Conservation (phyloP, 208 protist species). For the Acanthamoeba culbertsoni region DNA sequence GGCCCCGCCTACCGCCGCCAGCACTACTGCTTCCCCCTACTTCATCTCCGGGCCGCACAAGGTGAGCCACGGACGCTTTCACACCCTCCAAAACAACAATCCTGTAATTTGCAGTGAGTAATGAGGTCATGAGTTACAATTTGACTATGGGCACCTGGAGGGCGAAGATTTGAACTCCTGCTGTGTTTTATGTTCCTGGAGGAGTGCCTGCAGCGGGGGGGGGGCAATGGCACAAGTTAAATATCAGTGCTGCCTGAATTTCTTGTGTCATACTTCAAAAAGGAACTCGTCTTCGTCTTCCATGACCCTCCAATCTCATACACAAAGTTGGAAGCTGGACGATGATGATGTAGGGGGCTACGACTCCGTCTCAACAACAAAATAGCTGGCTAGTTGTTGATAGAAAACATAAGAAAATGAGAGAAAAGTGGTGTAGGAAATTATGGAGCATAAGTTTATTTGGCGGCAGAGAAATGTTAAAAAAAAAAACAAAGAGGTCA, state of each 20-base stretch:
- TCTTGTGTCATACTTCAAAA: not conserved
- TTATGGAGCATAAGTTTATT: too few species aligned
- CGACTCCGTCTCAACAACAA: not conserved
- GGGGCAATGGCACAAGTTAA: not conserved
- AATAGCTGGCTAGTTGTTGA: not conserved
- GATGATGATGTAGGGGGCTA: too few species aligned
- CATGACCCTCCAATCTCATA: not conserved
- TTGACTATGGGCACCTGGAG: not conserved
- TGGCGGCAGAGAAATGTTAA: not conserved
- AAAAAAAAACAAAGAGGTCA: not conserved
- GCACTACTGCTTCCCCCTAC: not conserved
- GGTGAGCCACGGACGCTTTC: not conserved
- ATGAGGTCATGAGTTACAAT: not conserved
- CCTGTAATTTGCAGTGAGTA: not conserved
- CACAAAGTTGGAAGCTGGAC: not conserved
- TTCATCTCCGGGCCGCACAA: not conserved
- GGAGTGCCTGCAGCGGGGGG: not conserved
- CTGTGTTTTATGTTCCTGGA: conserved; percentile 7
- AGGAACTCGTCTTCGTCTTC: conserved; percentile 15
- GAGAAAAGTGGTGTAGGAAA: not conserved
- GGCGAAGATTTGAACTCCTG: not conserved
- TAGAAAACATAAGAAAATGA: not conserved
- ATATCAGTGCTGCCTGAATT: not conserved
- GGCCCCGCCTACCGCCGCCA: not conserved
- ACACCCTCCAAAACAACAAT: not conserved